Percentiles rank a stretch among this genome's conserved stretches.
Evolutionary conservation across 2,329 filamentous ascomycete species (phyloP).

Genomic region (Sporothrix euskadiensis): DNA sequence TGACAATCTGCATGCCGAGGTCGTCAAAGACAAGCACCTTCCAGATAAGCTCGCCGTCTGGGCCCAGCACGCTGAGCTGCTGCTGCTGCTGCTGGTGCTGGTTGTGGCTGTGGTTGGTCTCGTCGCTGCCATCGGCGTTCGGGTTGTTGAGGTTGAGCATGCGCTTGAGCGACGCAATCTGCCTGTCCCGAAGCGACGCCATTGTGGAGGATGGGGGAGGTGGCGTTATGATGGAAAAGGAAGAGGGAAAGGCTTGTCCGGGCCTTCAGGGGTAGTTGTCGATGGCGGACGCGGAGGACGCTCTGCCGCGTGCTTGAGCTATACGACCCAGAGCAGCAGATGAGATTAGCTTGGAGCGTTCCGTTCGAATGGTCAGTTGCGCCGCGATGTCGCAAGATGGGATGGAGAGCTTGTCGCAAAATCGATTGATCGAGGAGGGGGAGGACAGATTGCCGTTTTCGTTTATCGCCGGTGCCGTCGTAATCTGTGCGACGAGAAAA

Average conservation of each 20-base stretch:
- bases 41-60: constrained; percentile 92
- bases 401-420: constrained; percentile 5
- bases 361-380: background rate
- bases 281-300: background rate
- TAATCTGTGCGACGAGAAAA: background rate
- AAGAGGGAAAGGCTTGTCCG: background rate
- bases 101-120: constrained; percentile 58
- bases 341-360: background rate
- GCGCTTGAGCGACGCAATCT: constrained; percentile 69
- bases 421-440: background rate
- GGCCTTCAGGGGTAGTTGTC: background rate
- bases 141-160: constrained; percentile 89
- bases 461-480: background rate
- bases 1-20: constrained; percentile 88
- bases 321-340: background rate
- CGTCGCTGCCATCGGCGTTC: constrained; percentile 58
- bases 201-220: constrained; percentile 9
- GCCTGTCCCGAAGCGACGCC: constrained; percentile 34
- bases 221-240: background rate
- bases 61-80: constrained; percentile 75
- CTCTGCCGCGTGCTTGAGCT: constrained; percentile 1
- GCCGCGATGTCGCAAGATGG: background rate
- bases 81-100: constrained; percentile 52
- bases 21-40: constrained; percentile 96
- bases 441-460: background rate